A percentile compares a stretch with the other conserved stretches of the same genome.
Evolutionary conservation across 2,329 filamentous ascomycete genomes (phyloP).

Genomic region (Huntiella abstrusa): DNA sequence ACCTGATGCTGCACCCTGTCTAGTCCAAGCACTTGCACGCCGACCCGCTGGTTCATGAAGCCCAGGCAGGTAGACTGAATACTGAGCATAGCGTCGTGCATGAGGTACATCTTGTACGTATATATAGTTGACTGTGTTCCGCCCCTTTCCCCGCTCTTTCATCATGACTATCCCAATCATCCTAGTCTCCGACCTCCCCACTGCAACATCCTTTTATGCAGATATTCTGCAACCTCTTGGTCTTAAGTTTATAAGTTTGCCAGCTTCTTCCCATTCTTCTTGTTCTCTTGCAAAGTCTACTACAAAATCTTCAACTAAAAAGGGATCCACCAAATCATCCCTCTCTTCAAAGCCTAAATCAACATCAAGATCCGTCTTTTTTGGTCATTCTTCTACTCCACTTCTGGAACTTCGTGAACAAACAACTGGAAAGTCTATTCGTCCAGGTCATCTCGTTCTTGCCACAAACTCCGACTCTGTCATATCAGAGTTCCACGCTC

Average conservation of each 20-base stretch:
- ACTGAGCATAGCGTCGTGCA: too few relatives aligned
- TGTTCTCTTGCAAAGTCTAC: too few relatives aligned
- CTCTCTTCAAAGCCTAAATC: background rate
- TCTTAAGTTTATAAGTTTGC: constrained; percentile 35
- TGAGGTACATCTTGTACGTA: background rate
- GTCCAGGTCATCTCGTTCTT: constrained; percentile 3
- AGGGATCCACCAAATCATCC: background rate
- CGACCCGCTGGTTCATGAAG: too few relatives aligned
- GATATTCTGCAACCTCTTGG: constrained; percentile 61
- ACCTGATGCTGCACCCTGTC: background rate
- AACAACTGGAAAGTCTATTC: background rate
- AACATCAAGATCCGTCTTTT: constrained; percentile 2
- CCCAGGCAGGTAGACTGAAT: too few relatives aligned
- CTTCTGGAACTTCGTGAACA: constrained; percentile 4
- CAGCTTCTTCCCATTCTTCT: background rate
- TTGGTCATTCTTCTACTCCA: constrained; percentile 1
- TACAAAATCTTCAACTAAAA: background rate
- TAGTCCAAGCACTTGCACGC: background rate
- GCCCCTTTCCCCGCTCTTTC: constrained; percentile 12
- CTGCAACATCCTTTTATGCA: constrained; percentile 69
- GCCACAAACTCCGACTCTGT: constrained; percentile 1
- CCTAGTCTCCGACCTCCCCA: constrained; percentile 57
- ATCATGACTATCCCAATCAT: constrained; percentile 29
- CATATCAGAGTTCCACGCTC: constrained; percentile 1
- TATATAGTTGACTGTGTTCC: constrained; percentile 3